Conservation (phyloP, 1,139 yeast species). For the Saccharomyces hybrid region DNA sequence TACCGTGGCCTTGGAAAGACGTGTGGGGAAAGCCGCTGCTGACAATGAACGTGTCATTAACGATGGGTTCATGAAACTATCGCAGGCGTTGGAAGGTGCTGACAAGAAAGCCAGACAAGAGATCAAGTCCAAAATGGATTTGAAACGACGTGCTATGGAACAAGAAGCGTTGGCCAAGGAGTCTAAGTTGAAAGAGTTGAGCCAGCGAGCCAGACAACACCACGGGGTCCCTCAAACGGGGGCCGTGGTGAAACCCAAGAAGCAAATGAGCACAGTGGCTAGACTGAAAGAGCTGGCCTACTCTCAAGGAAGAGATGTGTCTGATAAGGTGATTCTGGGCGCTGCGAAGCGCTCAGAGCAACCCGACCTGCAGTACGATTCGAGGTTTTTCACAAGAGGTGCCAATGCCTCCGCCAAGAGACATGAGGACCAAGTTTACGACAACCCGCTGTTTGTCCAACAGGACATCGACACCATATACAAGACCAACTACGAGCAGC, state of each 20-base stretch:
- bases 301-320: constrained; percentile 43
- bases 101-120: constrained; percentile 69
- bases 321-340: constrained; percentile 48
- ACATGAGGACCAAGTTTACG: constrained; percentile 46
- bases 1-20: constrained; percentile 71
- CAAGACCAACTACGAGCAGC: constrained; percentile 30
- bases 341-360: constrained; percentile 37
- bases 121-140: constrained; percentile 50
- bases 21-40: constrained; percentile 48
- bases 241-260: constrained; percentile 27
- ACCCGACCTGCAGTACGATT: constrained; percentile 44
- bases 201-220: constrained; percentile 39
- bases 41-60: constrained; percentile 38
- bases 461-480: constrained; percentile 45
- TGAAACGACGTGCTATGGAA: constrained; percentile 47
- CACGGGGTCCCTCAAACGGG: background rate
- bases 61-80: constrained; percentile 53
- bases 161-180: constrained; percentile 55
- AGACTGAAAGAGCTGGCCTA: constrained; percentile 38
- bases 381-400: constrained; percentile 44
- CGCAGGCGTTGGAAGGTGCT: constrained; percentile 68
- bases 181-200: constrained; percentile 47
- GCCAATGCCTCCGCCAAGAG: constrained; percentile 35
- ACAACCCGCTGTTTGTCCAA: constrained; percentile 47
- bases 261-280: constrained; percentile 43